Evolutionary conservation across 176 grass and related monocot genomes (phyloP).

Genomic region (Paspalum vaginatum): DNA sequence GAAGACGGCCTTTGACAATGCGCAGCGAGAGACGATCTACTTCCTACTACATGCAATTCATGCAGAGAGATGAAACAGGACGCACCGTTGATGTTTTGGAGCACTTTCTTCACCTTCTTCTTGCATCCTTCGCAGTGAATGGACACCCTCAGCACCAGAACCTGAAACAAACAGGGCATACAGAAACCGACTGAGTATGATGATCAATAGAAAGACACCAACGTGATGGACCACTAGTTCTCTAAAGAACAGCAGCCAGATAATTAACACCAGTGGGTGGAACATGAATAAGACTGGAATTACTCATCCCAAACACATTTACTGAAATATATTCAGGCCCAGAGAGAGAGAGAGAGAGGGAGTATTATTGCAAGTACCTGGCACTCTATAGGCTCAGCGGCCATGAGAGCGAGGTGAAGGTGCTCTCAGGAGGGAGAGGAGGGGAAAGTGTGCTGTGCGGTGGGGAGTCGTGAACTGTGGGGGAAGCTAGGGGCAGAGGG

Average conservation of each 20-base stretch:
- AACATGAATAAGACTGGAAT: neutral
- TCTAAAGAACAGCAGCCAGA: neutral
- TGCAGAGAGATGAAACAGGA: neutral
- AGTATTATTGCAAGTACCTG: constrained; percentile 38
- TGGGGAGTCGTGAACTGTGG: constrained; percentile 42
- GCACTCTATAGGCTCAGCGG: constrained; percentile 51
- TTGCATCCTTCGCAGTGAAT: constrained; percentile 80
- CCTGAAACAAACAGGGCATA: constrained; percentile 26
- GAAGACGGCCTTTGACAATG: neutral
- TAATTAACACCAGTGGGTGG: neutral
- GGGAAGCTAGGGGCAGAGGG: constrained; percentile 13
- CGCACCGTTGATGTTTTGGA: constrained; percentile 46
- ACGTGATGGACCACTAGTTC: neutral
- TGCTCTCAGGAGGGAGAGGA: constrained; percentile 18
- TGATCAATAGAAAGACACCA: constrained; percentile 1
- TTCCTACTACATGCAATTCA: neutral
- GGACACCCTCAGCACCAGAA: constrained; percentile 58
- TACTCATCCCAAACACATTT: neutral
- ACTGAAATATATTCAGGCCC: neutral
- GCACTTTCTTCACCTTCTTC: constrained; percentile 72
- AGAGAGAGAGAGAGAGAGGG: neutral
- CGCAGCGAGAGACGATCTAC: neutral
- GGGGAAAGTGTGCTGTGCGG: constrained; percentile 44
- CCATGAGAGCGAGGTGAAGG: constrained; percentile 45
- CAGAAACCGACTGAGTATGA: constrained; percentile 18